Percentiles rank a stretch among this genome's conserved stretches.
Evolutionary conservation across 352 stramenopile species (phyloP).

Genomic region (Phytophthora gonapodyides): DNA sequence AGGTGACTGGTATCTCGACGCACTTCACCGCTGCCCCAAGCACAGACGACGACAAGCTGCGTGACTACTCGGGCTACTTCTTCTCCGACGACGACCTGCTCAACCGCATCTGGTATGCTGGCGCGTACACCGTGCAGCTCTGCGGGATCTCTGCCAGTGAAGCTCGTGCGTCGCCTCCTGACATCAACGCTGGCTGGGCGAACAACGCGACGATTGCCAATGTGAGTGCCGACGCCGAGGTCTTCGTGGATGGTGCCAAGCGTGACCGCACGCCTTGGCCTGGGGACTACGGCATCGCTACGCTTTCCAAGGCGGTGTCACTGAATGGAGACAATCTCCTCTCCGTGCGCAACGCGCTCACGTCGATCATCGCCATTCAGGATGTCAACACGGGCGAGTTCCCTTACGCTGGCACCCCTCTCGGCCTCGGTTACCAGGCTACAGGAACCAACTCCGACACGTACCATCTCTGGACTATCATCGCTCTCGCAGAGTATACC

Average conservation of each 20-base stretch:
- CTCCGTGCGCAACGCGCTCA: slow-evolving; percentile 32
- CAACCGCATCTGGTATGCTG: slow-evolving; percentile 48
- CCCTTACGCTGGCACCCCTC: slow-evolving; percentile 36
- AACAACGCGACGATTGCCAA: slow-evolving; percentile 42
- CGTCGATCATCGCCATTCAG: slow-evolving; percentile 39
- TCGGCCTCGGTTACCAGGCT: slow-evolving; percentile 27
- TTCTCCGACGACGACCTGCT: slow-evolving; percentile 46
- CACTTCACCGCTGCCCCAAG: slow-evolving; percentile 39
- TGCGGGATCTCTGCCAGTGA: slow-evolving; percentile 43
- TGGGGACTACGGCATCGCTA: slow-evolving; percentile 38
- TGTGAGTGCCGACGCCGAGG: slow-evolving; percentile 31
- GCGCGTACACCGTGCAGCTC: slow-evolving; percentile 45
- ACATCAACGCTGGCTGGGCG: slow-evolving; percentile 40
- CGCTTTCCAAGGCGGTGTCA: slow-evolving; percentile 33
- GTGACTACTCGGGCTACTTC: slow-evolving; percentile 47
- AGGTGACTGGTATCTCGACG: slow-evolving; percentile 34
- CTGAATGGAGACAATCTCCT: slow-evolving; percentile 43
- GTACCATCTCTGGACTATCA: slow-evolving; percentile 50
- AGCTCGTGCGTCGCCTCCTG: slow-evolving; percentile 34
- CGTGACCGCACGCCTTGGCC: slow-evolving; percentile 45
- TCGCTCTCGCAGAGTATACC: slow-evolving; percentile 41
- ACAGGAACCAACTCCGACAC: slow-evolving; percentile 39
- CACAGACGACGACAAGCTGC: slow-evolving; percentile 32
- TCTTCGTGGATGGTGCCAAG: slow-evolving; percentile 45
- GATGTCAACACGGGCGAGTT: slow-evolving; percentile 36